These are phyloP conservation scores for Talaromyces verruculosus DNA, from an alignment of 2,329 filamentous ascomycete genomes.

Conservation along the genomic window DNA sequence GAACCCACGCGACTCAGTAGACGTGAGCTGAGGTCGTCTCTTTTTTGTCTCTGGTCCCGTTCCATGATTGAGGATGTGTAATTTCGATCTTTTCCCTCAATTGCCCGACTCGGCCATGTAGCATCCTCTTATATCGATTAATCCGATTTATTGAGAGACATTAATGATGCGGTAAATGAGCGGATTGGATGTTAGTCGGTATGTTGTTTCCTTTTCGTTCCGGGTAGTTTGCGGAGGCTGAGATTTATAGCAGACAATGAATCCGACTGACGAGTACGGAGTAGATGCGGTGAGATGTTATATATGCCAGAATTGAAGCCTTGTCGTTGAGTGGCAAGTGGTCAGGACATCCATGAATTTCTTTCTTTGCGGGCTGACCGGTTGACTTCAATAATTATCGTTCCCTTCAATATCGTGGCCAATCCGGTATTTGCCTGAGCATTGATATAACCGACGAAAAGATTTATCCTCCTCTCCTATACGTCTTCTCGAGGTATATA, in stretches of 20 bases:
- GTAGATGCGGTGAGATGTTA: background rate
- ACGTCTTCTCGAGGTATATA: background rate
- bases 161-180: background rate
- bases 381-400: background rate
- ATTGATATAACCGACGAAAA: background rate
- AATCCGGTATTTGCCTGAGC: background rate
- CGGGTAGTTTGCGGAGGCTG: background rate
- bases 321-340: no score
- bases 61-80: conserved; percentile 11
- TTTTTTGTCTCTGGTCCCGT: conserved; percentile 17
- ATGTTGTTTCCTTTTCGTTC: background rate
- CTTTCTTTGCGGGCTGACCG: conserved; percentile 1
- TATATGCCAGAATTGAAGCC: conserved; percentile 2
- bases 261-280: background rate
- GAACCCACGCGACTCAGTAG: conserved; percentile 18
- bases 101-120: background rate
- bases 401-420: background rate
- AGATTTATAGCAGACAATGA: background rate
- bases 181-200: background rate
- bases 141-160: background rate
- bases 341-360: background rate
- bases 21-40: conserved; percentile 16
- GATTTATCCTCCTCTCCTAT: background rate
- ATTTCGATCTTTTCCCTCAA: conserved; percentile 1
- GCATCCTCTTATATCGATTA: background rate